Base-by-base conservation (phyloP, 768 basidiomycete genomes). In the Asterophora lycoperdoides region DNA sequence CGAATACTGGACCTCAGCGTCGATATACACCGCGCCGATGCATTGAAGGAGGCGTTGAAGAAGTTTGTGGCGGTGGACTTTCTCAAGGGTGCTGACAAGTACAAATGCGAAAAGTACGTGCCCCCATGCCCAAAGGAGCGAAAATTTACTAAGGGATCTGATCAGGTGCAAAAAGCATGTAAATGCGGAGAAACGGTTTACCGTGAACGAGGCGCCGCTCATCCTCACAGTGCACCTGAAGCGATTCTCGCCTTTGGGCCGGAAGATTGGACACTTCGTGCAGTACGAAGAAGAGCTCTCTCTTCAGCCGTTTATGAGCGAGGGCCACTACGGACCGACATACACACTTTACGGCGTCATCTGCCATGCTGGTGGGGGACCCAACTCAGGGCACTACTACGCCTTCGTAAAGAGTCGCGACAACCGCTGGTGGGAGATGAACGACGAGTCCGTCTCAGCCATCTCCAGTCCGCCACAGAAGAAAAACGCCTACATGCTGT, bases 51-150 rank as follows among this genome's bases (percentile, higher is more conserved):
- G 4, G 92, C 90, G 2, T 67, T 95, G 48, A 75, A 77, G 30
- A 86, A 83, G 60, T 96, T 96, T 58, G 80, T 89, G 32, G 83
- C 81, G 7, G 71, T 87, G 40, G 96, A 99, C 61, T 73, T 78
- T 53, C 67, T 99, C 53, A 89, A 82, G 53, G 96, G 95, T 0
- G 81, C 84, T 5, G 92, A 99, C 74, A 94, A 94, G 70, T 99
- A 99, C 68, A 92, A 94, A 64, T 99, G 96, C 67, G 96, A 99
- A 69, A 97, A 92, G 93, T 96, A 63, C 59, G 89, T 76, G 32
- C 28, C 32, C 17, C 13, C 36, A 11, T 3, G 8, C 33, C 14
- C 42, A 8, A 5, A 38, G n/a, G 19, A 44, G 15, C 4, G 30
- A 32, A 29, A 15, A 29, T 10, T 10, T 50, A 26, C n/a, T 44